Conservation (phyloP, 1,284 basidiomycete genomes). For the Ustilago esculenta region DNA sequence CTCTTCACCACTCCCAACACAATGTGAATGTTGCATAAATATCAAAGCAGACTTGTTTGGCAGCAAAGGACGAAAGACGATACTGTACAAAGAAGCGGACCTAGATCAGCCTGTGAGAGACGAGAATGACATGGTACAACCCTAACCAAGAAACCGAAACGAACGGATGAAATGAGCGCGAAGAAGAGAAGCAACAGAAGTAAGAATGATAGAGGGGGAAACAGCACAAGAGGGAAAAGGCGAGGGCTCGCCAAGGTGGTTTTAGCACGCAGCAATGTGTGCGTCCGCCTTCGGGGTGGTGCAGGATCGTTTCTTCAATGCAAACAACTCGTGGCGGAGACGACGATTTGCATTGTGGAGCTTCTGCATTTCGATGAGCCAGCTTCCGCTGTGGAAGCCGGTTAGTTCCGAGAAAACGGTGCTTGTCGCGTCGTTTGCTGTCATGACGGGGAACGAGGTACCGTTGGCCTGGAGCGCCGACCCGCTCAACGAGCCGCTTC, state of each 20-base stretch:
- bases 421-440: constrained; percentile 31
- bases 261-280: constrained; percentile 12
- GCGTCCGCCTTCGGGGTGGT: background rate
- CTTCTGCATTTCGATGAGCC: constrained; percentile 50
- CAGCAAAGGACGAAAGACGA: too few relatives aligned
- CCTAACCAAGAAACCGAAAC: background rate
- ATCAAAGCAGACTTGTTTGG: too few relatives aligned
- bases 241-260: too few relatives aligned
- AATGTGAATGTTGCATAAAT: too few relatives aligned
- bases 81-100: too few relatives aligned
- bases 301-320: constrained; percentile 12
- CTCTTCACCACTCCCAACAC: too few relatives aligned
- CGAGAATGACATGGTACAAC: background rate
- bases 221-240: background rate
- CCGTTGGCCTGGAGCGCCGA: constrained; percentile 15
- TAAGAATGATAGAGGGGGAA: background rate
- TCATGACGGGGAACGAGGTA: constrained; percentile 21
- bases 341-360: constrained; percentile 41
- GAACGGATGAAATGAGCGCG: background rate
- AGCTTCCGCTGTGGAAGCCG: constrained; percentile 34
- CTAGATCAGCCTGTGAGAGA: too few relatives aligned
- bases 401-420: constrained; percentile 45
- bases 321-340: constrained; percentile 26
- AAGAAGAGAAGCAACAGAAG: background rate
- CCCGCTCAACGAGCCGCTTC: constrained; percentile 29